Percentiles rank a stretch among this genome's conserved stretches.
Evolutionary conservation across 805 yeast genomes (phyloP).

Genomic region (Wickerhamiella kurtzmanii): DNA sequence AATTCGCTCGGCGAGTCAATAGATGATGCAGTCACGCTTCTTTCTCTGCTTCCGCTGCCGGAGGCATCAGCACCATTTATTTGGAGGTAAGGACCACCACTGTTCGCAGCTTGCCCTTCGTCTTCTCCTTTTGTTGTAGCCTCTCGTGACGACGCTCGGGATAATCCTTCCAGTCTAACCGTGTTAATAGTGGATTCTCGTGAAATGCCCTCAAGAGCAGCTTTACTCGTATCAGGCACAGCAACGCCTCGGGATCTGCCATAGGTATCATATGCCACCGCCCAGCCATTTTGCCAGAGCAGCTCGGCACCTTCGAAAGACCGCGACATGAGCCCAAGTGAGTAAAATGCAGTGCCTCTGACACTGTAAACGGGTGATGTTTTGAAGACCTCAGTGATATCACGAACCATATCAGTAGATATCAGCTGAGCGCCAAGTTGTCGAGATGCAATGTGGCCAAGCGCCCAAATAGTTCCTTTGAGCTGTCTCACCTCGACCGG

Average conservation of each 20-base stretch:
- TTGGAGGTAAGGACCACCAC: no score
- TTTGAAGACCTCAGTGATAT: slow-evolving; percentile 39
- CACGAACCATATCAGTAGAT: slow-evolving; percentile 33
- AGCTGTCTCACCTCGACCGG: slow-evolving; percentile 30
- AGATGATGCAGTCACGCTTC: not conserved
- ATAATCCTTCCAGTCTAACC: not conserved
- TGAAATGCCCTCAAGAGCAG: not conserved
- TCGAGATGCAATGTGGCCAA: slow-evolving; percentile 70
- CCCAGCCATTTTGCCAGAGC: slow-evolving; percentile 72
- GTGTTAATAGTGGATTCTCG: not conserved
- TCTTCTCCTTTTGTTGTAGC: no score
- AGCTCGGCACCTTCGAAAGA: slow-evolving; percentile 75
- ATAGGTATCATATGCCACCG: slow-evolving; percentile 29
- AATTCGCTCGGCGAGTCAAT: not conserved
- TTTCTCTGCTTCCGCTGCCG: no score
- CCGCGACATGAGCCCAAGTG: slow-evolving; percentile 56
- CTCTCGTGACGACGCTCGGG: no score
- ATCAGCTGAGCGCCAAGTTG: slow-evolving; percentile 48
- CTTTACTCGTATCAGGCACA: slow-evolving; percentile 5
- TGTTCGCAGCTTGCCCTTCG: no score
- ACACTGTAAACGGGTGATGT: slow-evolving; percentile 42
- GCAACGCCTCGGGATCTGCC: slow-evolving; percentile 16
- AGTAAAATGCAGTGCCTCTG: slow-evolving; percentile 65
- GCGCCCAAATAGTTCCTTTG: slow-evolving; percentile 74
- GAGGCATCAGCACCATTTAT: no score